phyloP scores from a whole-genome alignment of 257 asterid species.

The Ligustrum vulgare region DNA sequence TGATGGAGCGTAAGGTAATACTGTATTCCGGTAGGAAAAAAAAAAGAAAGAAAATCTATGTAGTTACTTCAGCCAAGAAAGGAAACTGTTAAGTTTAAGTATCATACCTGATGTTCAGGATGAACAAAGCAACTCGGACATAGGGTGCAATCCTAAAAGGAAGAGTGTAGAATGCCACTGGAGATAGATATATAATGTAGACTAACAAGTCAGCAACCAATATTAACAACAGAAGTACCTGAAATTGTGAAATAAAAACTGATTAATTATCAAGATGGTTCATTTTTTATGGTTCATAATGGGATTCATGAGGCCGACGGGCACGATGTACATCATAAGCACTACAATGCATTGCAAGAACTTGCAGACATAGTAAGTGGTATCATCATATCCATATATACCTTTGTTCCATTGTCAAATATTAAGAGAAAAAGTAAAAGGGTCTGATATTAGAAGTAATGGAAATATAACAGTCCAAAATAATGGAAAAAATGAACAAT shows the following conservation, averaged over 20 bases:
- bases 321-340: not conserved
- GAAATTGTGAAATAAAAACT: constrained; percentile 28
- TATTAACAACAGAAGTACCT: constrained; percentile 65
- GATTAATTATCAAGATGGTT: not conserved
- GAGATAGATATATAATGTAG: constrained; percentile 62
- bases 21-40: not conserved
- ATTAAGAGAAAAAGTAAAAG: not conserved
- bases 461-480: not conserved
- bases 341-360: not conserved
- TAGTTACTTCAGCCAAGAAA: not conserved
- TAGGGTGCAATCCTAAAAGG: constrained; percentile 90
- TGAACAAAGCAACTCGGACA: constrained; percentile 69
- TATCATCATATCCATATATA: not conserved
- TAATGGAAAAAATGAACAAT: not conserved
- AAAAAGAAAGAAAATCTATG: constrained; percentile 7
- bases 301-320: not conserved
- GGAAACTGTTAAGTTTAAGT: constrained; percentile 14
- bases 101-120: constrained; percentile 68
- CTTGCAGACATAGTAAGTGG: not conserved
- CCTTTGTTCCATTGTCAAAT: not conserved
- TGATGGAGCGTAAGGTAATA: not conserved
- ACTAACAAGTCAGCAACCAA: constrained; percentile 63
- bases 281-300: not conserved
- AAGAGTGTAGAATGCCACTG: constrained; percentile 58
- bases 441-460: not conserved